phyloP scores from a whole-genome alignment of 192 early-diverging fungal genomes.

The Mortierella antarctica region DNA sequence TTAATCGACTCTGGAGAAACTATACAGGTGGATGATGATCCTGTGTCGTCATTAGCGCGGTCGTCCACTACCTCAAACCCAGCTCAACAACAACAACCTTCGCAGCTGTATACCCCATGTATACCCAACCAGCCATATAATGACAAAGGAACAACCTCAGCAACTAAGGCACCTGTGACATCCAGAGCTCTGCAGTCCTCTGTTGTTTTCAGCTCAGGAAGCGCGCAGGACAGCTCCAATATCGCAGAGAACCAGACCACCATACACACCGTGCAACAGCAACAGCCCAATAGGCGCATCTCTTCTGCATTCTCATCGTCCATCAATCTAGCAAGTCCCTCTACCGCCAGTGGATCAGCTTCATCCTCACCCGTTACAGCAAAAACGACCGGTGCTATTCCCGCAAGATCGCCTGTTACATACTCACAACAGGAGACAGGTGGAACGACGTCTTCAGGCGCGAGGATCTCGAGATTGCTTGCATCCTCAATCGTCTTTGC shows the following conservation, averaged over 20 bases:
- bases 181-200: constrained; percentile 26
- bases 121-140: not conserved
- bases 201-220: constrained; percentile 18
- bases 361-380: not conserved
- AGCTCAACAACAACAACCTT: constrained; percentile 1
- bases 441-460: not conserved
- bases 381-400: not conserved
- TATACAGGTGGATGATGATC: constrained; percentile 33
- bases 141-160: too few species aligned
- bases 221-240: not conserved
- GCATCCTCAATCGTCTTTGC: constrained; percentile 43
- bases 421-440: not conserved
- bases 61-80: not conserved
- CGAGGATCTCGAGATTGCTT: constrained; percentile 33
- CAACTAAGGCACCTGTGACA: not conserved
- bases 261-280: not conserved
- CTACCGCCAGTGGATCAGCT: not conserved
- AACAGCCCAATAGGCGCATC: constrained; percentile 4
- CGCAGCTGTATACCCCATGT: not conserved
- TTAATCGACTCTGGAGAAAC: constrained; percentile 23
- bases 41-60: not conserved
- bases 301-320: constrained; percentile 45
- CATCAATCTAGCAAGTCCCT: constrained; percentile 16
- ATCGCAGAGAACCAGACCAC: too few species aligned
- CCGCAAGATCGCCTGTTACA: not conserved